Percentiles rank a stretch among this genome's conserved stretches.
Evolutionary conservation across 2,329 filamentous ascomycete species (phyloP).

Genomic region (Cladophialophora immunda): DNA sequence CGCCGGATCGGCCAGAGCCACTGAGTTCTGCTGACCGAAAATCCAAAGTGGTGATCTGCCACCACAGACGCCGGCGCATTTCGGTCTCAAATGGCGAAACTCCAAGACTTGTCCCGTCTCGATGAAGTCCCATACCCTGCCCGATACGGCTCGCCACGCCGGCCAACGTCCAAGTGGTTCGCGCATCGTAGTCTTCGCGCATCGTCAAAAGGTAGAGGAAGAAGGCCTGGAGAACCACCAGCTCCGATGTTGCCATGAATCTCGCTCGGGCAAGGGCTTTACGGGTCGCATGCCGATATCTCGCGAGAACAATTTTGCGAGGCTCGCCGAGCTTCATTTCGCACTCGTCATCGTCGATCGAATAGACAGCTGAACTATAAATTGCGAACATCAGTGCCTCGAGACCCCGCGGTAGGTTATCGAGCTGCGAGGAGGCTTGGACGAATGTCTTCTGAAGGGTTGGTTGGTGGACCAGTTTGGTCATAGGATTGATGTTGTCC

Average conservation of each 20-base stretch:
- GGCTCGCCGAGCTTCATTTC: constrained; percentile 63
- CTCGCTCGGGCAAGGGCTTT: constrained; percentile 70
- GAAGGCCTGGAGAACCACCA: constrained; percentile 69
- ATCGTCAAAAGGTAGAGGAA: constrained; percentile 67
- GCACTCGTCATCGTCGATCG: constrained; percentile 50
- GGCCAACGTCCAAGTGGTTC: constrained; percentile 56
- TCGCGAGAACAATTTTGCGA: constrained; percentile 57
- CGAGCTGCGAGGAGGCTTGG: constrained; percentile 60
- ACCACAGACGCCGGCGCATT: constrained; percentile 52
- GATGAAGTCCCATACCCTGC: constrained; percentile 47
- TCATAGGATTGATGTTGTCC: constrained; percentile 76
- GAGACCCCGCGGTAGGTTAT: constrained; percentile 44
- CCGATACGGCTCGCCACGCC: constrained; percentile 54
- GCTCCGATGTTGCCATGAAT: constrained; percentile 68
- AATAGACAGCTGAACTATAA: constrained; percentile 67
- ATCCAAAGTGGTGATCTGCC: constrained; percentile 58
- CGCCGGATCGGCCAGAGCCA: constrained; percentile 40
- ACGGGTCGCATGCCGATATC: constrained; percentile 69
- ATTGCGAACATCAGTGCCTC: constrained; percentile 69
- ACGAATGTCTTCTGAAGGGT: constrained; percentile 72
- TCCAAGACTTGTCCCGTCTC: constrained; percentile 57
- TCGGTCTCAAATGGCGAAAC: constrained; percentile 61
- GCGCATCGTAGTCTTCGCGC: constrained; percentile 55
- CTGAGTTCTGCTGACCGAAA: constrained; percentile 45
- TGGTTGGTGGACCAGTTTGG: constrained; percentile 76